These are phyloP conservation scores for Pseudocercospora cruenta DNA, from an alignment of 2,329 filamentous ascomycete species.

Conservation along the genomic window DNA sequence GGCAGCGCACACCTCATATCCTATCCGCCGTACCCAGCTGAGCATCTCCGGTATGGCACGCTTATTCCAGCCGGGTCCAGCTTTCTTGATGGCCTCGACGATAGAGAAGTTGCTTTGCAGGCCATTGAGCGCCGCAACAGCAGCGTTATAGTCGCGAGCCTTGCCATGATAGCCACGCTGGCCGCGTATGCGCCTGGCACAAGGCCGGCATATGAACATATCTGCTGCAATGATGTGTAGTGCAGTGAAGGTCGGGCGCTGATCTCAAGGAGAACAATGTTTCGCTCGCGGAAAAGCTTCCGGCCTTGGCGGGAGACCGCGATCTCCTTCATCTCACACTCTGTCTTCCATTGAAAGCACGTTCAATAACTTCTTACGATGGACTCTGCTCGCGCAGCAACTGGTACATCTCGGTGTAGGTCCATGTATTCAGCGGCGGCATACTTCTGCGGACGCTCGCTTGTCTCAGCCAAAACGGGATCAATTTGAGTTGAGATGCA, in stretches of 20 bases:
- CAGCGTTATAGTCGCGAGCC: constrained; percentile 52
- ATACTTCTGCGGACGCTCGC: not conserved
- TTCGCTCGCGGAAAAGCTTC: no score
- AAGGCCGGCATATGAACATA: constrained; percentile 16
- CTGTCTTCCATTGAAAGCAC: no score
- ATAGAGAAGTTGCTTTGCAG: constrained; percentile 79
- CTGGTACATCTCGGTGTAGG: not conserved
- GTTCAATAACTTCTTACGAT: no score
- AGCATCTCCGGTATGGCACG: constrained; percentile 80
- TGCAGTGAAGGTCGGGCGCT: not conserved
- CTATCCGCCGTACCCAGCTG: constrained; percentile 74
- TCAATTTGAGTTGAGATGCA: not conserved
- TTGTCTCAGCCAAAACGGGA: not conserved
- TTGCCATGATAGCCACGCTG: constrained; percentile 21
- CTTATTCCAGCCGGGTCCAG: constrained; percentile 72
- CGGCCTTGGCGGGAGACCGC: no score
- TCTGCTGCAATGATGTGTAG: not conserved
- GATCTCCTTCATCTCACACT: no score
- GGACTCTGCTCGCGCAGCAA: no score
- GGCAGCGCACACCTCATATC: constrained; percentile 66
- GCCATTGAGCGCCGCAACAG: constrained; percentile 72
- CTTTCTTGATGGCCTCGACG: constrained; percentile 76
- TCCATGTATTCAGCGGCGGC: no score
- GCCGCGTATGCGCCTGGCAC: constrained; percentile 3
- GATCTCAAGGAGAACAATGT: no score